Percentiles rank a stretch among this genome's conserved stretches.
Conservation (phyloP, 495 filamentous ascomycete species). For the Amphirosellinia nigrospora region DNA sequence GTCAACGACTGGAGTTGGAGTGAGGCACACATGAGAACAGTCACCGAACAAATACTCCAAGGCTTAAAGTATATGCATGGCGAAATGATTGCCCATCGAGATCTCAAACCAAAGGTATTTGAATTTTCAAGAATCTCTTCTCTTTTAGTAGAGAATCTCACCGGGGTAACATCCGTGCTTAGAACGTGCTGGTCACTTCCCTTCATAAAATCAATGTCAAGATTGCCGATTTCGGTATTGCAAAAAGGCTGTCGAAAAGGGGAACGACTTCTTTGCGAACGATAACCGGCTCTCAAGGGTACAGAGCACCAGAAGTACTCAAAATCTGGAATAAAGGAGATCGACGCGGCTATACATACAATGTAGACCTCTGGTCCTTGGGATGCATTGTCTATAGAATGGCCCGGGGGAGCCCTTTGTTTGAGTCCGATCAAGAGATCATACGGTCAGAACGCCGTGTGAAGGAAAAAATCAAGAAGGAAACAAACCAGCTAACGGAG, state of each 20-base stretch:
- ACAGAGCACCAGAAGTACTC: neutral
- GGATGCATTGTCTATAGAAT: neutral
- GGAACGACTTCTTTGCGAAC: neutral
- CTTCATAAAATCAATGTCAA: neutral
- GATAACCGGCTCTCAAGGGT: neutral
- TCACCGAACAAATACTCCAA: neutral
- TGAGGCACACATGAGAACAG: neutral
- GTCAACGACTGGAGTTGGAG: neutral
- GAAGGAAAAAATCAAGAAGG: too few species aligned
- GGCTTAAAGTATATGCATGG: neutral
- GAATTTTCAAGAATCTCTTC: neutral
- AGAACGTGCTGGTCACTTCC: conserved; percentile 4
- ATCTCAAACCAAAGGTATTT: conserved; percentile 6
- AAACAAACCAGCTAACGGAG: too few species aligned
- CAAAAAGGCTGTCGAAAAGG: neutral
- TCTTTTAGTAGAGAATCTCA: neutral
- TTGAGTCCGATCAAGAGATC: too few species aligned
- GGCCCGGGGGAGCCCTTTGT: too few species aligned
- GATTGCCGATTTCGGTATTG: conserved; percentile 2
- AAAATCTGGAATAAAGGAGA: neutral
- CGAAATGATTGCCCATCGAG: neutral
- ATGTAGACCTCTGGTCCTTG: conserved; percentile 1
- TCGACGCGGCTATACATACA: neutral
- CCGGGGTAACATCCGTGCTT: neutral
- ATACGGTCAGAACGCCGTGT: too few species aligned